A percentile compares a stretch with the other conserved stretches of the same genome.
These are phyloP conservation scores for Macrophomina pseudophaseolina DNA, from an alignment of 2,329 filamentous ascomycete genomes.

Conservation along the genomic window DNA sequence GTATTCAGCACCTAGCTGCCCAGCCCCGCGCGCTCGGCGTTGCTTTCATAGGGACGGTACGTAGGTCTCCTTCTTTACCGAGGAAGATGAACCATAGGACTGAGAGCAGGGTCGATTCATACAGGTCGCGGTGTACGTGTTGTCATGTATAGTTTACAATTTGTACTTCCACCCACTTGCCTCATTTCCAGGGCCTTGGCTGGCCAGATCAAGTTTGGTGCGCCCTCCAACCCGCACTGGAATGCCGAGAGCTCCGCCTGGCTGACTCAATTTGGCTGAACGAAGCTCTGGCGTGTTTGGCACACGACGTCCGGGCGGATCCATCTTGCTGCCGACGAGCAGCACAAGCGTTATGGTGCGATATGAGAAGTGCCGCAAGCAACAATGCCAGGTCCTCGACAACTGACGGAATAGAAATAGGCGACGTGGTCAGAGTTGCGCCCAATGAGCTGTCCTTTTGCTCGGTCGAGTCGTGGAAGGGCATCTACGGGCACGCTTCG, in stretches of 20 bases:
- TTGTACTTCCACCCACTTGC: conserved; percentile 37
- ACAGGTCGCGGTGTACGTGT: background rate
- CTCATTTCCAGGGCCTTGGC: conserved; percentile 38
- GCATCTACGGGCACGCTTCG: conserved; percentile 41
- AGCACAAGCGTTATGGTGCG: conserved; percentile 1
- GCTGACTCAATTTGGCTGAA: background rate
- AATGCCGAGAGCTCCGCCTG: background rate
- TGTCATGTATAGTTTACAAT: conserved; percentile 25
- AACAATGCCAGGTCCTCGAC: too few species aligned
- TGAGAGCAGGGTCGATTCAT: background rate
- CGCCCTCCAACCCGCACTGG: background rate
- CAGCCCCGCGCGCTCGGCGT: background rate
- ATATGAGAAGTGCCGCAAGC: background rate
- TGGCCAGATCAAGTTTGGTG: background rate
- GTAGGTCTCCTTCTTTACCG: background rate
- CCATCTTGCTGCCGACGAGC: background rate
- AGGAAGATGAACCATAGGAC: background rate
- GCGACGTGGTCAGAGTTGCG: conserved; percentile 47
- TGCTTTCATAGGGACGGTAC: background rate
- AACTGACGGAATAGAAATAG: conserved; percentile 30
- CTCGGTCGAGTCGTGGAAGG: conserved; percentile 46
- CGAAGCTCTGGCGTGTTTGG: conserved; percentile 5
- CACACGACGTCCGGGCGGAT: background rate
- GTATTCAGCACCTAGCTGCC: background rate
- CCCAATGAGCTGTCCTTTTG: conserved; percentile 52